Evolutionary conservation across 1,284 basidiomycete species (phyloP).

Genomic region (Microbotryomycetes sp.): DNA sequence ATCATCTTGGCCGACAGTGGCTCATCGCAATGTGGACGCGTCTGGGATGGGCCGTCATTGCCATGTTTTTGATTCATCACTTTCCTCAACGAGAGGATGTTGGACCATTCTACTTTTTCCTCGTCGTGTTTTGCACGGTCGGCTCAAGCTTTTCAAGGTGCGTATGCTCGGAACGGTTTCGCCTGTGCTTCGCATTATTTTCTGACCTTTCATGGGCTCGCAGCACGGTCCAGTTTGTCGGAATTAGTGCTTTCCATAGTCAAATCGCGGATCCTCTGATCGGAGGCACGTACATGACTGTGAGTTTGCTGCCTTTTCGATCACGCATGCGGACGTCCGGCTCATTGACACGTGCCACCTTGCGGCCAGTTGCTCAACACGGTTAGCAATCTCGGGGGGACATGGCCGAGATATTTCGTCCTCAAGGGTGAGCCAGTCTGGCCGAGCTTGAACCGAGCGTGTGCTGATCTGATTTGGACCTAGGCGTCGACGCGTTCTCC

Average conservation of each 20-base stretch:
- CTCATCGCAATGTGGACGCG: constrained; percentile 85
- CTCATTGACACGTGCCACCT: background rate
- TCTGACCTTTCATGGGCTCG: background rate
- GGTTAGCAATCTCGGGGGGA: constrained; percentile 93
- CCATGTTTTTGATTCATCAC: constrained; percentile 70
- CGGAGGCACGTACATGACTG: constrained; percentile 97
- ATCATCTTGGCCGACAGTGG: constrained; percentile 58
- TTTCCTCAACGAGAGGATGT: constrained; percentile 61
- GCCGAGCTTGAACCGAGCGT: background rate
- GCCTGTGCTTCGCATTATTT: background rate
- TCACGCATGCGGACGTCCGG: constrained; percentile 1
- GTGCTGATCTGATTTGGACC: constrained; percentile 26
- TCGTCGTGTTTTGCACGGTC: constrained; percentile 73
- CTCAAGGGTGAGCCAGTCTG: constrained; percentile 56
- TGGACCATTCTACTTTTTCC: constrained; percentile 67
- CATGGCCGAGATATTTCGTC: constrained; percentile 92
- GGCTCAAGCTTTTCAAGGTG: constrained; percentile 77
- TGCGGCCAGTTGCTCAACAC: constrained; percentile 74
- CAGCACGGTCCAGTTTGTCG: constrained; percentile 96
- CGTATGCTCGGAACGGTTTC: constrained; percentile 36
- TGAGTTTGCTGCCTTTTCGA: constrained; percentile 43
- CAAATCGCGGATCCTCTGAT: constrained; percentile 94
- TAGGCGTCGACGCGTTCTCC: constrained; percentile 78
- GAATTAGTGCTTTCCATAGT: constrained; percentile 96
- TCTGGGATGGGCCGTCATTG: constrained; percentile 57